Evolutionary conservation across 140 eudicot genomes (phyloP), one percentile per base, ranked within the genome.

Genomic region (Bidens hawaiensis): DNA sequence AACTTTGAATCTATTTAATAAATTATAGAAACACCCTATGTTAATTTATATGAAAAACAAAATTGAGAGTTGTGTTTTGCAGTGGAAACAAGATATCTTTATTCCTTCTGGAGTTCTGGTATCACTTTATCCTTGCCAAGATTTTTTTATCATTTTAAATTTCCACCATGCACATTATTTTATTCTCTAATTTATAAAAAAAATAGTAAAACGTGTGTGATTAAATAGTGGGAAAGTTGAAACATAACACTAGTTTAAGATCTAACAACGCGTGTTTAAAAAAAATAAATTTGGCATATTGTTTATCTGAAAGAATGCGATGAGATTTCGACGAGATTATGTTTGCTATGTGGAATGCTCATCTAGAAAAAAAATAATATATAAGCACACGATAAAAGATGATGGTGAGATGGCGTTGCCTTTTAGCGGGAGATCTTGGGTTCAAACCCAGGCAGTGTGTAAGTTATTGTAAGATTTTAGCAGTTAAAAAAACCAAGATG

Each of bases 11-110:
- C 14, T 10, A 4, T 23, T 51, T 24, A 4, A 13, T 52, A 26
- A 15, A 1, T 26, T 55, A 15, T 27, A n/a, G n/a, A n/a, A n/a
- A n/a, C n/a, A n/a, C n/a, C 30, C 7, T n/a, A 28, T 27, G 14
- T 12, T 23, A 31, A 50, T 68, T 17, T 30, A 0, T 13, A 19
- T 0, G 5, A 19, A 14, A 57, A 70, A 27, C 19, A 15, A 34
- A 4, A 33, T 4, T 46, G 36, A 11, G 51, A 13, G 6, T 40
- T 64, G 72, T 55, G 72, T 64, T 43, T 56, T 64, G 45, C 42
- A 56, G 55, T 73, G 53, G 78, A 65, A 64, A 45, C 67, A 56
- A 46, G 17, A 43, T 31, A 72, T 36, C 72, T 64, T 73, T 73
- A 73, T 64, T 73, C 72, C 61, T n/a, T 24, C 26, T n/a, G n/a